Base-by-base conservation (phyloP, 352 stramenopile species). In the Globisporangium iwayamae region DNA sequence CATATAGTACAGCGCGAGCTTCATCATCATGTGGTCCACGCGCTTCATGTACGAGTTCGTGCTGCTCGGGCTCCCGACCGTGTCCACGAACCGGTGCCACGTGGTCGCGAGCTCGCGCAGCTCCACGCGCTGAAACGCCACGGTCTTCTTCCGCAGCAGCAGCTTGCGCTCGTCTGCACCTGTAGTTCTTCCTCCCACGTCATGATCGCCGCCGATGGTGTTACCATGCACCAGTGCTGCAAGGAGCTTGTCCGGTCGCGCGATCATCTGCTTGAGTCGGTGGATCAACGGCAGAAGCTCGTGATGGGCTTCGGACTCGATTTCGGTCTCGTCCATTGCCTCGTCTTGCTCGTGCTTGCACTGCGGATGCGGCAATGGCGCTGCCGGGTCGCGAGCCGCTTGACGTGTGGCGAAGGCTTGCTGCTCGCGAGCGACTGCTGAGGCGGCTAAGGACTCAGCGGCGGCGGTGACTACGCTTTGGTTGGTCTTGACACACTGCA, bases 1-100 rank as follows among this genome's bases (percentile, higher is more conserved):
- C 65, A 77, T 76, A 64, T 89, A 83, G 59, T 82, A 81, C 20
- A 89, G 46, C 60, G 67, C 62, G 28, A 79, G 62, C 70, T 90
- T 90, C 25, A 79, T 59, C 74, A 90, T 77, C 71, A 81, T 74
- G 56, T 67, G 45, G 54, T 89, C 77, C 8, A 73, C 70, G 48
- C 70, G 56, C 30, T 66, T 60, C 11, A 72, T 63, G 59, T 66
- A 52, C 30, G 30, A n/a, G 9, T 39, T 60, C 55, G 46, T 41
- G 16, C 28, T 56, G 18, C 51, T 57, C 16, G 51, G 30, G 22
- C 52, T 50, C 7, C 41, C 67, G 11, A 72, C 65, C 18, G 59
- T 60, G 32, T 71, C 62, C 18, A 75, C 46, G 30, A 85, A 63
- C 7, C 64, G 58, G 20, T 67, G 61, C 75, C 76, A 90, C 8